phyloP scores from a whole-genome alignment of 495 filamentous ascomycete species.

The Pseudomonodictys pantanalensis region DNA sequence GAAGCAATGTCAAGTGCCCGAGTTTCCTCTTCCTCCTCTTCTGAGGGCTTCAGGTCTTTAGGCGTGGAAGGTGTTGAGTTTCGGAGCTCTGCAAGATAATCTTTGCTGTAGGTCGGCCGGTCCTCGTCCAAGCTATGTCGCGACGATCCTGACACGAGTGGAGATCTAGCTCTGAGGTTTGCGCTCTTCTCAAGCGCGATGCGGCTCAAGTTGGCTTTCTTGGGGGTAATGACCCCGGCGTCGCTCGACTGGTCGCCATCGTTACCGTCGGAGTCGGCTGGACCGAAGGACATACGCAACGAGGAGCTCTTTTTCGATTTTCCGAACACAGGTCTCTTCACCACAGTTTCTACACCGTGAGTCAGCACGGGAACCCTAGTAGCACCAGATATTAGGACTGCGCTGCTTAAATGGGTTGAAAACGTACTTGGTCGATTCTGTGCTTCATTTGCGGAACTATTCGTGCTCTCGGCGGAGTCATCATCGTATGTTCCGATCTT shows the following conservation, averaged over 20 bases:
- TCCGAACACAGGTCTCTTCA: slow-evolving; percentile 26
- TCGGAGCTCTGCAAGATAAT: slow-evolving; percentile 80
- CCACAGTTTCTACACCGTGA: slow-evolving; percentile 24
- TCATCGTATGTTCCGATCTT: slow-evolving; percentile 72
- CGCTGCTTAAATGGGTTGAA: not conserved
- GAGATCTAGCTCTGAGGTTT: slow-evolving; percentile 50
- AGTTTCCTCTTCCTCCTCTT: slow-evolving; percentile 42
- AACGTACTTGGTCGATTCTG: slow-evolving; percentile 21
- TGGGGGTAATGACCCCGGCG: slow-evolving; percentile 62
- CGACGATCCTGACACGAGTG: slow-evolving; percentile 50
- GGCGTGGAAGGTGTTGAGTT: slow-evolving; percentile 78
- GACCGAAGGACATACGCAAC: slow-evolving; percentile 71
- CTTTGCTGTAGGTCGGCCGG: slow-evolving; percentile 78
- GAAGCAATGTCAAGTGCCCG: slow-evolving; percentile 65
- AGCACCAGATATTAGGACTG: slow-evolving; percentile 25
- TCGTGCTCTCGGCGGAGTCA: slow-evolving; percentile 43
- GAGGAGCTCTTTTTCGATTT: slow-evolving; percentile 43
- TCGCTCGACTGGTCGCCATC: slow-evolving; percentile 53
- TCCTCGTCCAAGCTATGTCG: slow-evolving; percentile 59
- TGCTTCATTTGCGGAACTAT: slow-evolving; percentile 5
- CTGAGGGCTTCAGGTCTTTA: slow-evolving; percentile 49
- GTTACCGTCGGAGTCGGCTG: slow-evolving; percentile 54
- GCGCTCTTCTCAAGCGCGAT: slow-evolving; percentile 71
- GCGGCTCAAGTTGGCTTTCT: slow-evolving; percentile 66
- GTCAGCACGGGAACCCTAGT: slow-evolving; percentile 28